A percentile compares a stretch with the other conserved stretches of the same genome.
Evolutionary conservation across 192 early-diverging fungal genomes (phyloP).

Genomic region (Gamsiella multidivaricata): DNA sequence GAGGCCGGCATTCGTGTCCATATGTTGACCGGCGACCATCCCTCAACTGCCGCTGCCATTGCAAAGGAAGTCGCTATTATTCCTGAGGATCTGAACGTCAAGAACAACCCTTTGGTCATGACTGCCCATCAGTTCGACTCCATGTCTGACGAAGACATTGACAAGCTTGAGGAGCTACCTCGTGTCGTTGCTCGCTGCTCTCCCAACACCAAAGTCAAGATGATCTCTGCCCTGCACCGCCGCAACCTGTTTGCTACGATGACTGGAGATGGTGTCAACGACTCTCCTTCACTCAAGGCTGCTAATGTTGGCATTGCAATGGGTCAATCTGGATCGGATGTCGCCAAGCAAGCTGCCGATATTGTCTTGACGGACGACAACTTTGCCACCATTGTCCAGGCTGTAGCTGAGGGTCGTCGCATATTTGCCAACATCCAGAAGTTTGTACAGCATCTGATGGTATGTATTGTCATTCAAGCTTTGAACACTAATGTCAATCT

Average conservation of each 20-base stretch:
- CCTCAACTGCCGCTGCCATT: slow-evolving; percentile 90
- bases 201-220: slow-evolving; percentile 97
- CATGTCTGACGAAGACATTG: slow-evolving; percentile 82
- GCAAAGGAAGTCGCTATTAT: slow-evolving; percentile 69
- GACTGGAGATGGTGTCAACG: slow-evolving; percentile 88
- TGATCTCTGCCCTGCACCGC: slow-evolving; percentile 90
- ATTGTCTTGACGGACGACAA: slow-evolving; percentile 89
- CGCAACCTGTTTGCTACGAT: slow-evolving; percentile 77
- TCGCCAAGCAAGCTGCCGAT: slow-evolving; percentile 92
- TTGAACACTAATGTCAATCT: too few relatives aligned
- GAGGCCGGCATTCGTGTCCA: slow-evolving; percentile 91
- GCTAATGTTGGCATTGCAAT: slow-evolving; percentile 86
- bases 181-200: slow-evolving; percentile 94
- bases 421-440: slow-evolving; percentile 83
- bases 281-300: slow-evolving; percentile 78
- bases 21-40: slow-evolving; percentile 95
- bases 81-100: slow-evolving; percentile 61
- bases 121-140: slow-evolving; percentile 87
- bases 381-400: slow-evolving; percentile 83
- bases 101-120: slow-evolving; percentile 72
- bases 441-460: slow-evolving; percentile 76
- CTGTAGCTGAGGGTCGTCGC: slow-evolving; percentile 82
- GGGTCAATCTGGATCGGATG: slow-evolving; percentile 92
- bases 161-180: slow-evolving; percentile 79
- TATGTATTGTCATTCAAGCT: background rate